These are phyloP conservation scores for Capronia coronata DNA, from an alignment of 2,329 filamentous ascomycete genomes.

Conservation along the genomic window DNA sequence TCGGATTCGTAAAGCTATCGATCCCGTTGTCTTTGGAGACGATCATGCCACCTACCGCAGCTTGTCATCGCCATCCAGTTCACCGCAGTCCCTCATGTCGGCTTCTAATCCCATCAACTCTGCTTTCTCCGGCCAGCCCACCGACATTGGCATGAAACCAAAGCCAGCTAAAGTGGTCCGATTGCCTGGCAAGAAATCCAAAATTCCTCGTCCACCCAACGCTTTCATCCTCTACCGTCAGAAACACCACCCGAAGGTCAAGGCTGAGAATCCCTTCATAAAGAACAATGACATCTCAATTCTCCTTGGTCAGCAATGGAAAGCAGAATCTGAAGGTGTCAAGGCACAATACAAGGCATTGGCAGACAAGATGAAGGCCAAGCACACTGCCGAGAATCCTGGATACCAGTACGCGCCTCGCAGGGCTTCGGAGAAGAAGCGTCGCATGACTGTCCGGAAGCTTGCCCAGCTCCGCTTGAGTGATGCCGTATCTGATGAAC, in stretches of 20 bases:
- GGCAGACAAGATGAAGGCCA: constrained; percentile 36
- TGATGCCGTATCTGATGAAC: constrained; percentile 1
- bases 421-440: constrained; percentile 43
- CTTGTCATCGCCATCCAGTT: constrained; percentile 6
- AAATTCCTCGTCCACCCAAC: constrained; percentile 42
- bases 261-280: constrained; percentile 36
- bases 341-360: constrained; percentile 36
- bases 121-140: background rate
- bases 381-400: constrained; percentile 38
- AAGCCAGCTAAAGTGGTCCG: constrained; percentile 22
- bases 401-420: constrained; percentile 44
- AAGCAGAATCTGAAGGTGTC: constrained; percentile 33
- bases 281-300: constrained; percentile 43
- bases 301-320: constrained; percentile 41
- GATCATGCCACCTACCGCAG: constrained; percentile 6
- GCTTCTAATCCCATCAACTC: background rate
- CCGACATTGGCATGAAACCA: constrained; percentile 12
- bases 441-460: constrained; percentile 38
- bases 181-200: constrained; percentile 29
- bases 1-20: constrained; percentile 31
- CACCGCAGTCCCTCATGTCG: background rate
- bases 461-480: constrained; percentile 15
- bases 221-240: constrained; percentile 44
- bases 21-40: background rate
- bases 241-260: constrained; percentile 36